Evolutionary conservation across 2,329 filamentous ascomycete genomes (phyloP).

Genomic region (Paraconiothyrium sp.): DNA sequence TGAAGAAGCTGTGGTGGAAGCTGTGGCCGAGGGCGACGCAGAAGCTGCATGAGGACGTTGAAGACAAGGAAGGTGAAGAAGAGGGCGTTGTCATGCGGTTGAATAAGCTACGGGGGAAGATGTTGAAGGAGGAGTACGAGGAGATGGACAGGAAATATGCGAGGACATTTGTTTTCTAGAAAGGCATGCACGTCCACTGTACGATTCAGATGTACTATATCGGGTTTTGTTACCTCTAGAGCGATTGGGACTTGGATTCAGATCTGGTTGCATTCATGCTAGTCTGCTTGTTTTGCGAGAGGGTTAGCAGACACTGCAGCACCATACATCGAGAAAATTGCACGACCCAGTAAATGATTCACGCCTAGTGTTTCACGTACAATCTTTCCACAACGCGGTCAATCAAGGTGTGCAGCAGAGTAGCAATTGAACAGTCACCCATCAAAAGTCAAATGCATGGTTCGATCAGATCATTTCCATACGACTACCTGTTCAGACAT

Average conservation of each 20-base stretch:
- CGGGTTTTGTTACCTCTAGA: background rate
- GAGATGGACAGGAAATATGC: conserved; percentile 48
- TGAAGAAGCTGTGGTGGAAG: conserved; percentile 38
- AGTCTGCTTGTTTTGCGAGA: no score
- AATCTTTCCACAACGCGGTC: no score
- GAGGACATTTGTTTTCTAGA: conserved; percentile 47
- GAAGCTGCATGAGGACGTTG: conserved; percentile 39
- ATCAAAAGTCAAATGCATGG: background rate
- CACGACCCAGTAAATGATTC: no score
- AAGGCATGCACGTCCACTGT: background rate
- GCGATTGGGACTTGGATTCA: background rate
- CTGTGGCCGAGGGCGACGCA: conserved; percentile 32
- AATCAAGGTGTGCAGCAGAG: background rate
- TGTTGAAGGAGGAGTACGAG: conserved; percentile 46
- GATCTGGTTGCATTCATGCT: background rate
- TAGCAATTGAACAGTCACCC: background rate
- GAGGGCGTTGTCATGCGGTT: conserved; percentile 45
- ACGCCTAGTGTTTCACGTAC: no score
- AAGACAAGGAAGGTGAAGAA: conserved; percentile 46
- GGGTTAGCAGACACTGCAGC: no score
- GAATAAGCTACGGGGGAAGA: conserved; percentile 45
- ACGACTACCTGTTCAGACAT: conserved; percentile 20
- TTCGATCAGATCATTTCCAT: conserved; percentile 11
- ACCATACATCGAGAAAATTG: background rate
- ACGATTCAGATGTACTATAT: conserved; percentile 4